These are phyloP conservation scores for Daucus carota DNA, from an alignment of 129 eudicot genomes.

Conservation along the genomic window DH1_v3.0 NC_030382.2:48862501-48863000, in stretches of 20 bases:
- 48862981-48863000: background rate
- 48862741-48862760: too few relatives aligned
- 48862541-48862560: background rate
- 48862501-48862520: slow-evolving; percentile 7
- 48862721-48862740: too few relatives aligned
- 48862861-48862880: background rate
- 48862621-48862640: background rate
- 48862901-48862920: background rate
- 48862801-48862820: background rate
- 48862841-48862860: background rate
- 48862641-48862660: background rate
- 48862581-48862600: background rate
- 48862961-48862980: background rate
- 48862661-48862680: background rate
- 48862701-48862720: too few relatives aligned
- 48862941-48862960: background rate
- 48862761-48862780: background rate
- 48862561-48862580: slow-evolving; percentile 7
- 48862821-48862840: background rate
- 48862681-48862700: too few relatives aligned
- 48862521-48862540: background rate
- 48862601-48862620: slow-evolving; percentile 8
- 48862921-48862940: background rate
- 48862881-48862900: too few relatives aligned
- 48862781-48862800: background rate